Evolutionary conservation across 176 grass and related monocot species (phyloP).

Genomic region (Hyparrhenia diplandra): DNA sequence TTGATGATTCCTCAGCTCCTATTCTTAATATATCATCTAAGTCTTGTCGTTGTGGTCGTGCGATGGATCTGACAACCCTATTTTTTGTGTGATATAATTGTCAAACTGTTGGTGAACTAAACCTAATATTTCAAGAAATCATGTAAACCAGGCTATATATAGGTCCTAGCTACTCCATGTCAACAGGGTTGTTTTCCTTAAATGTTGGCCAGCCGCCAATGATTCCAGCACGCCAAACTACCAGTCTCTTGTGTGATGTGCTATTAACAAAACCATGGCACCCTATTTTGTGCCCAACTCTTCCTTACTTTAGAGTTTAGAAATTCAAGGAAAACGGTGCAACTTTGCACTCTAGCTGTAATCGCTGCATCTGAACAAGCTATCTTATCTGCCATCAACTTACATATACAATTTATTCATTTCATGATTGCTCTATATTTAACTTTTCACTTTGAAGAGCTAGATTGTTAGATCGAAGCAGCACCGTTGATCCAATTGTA

Average conservation of each 20-base stretch:
- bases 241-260: not conserved
- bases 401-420: not conserved
- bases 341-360: not conserved
- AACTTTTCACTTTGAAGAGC: not conserved
- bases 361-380: not conserved
- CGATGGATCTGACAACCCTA: conserved; percentile 23
- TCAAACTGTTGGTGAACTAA: conserved; percentile 28
- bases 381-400: not conserved
- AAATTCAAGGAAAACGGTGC: not conserved
- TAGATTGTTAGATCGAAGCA: not conserved
- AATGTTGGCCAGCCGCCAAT: not conserved
- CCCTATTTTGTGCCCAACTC: not conserved
- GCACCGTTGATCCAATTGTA: not conserved
- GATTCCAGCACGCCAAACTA: not conserved
- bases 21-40: not conserved
- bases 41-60: conserved; percentile 31
- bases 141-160: not conserved
- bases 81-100: not conserved
- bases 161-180: not conserved
- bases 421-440: not conserved
- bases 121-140: not conserved
- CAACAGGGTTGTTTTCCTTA: not conserved
- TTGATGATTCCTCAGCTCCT: conserved; percentile 6
- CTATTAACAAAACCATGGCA: not conserved
- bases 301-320: not conserved